These are phyloP conservation scores for Piper betle DNA, from an alignment of 164 flowering plant species.

Conservation along the genomic window DNA sequence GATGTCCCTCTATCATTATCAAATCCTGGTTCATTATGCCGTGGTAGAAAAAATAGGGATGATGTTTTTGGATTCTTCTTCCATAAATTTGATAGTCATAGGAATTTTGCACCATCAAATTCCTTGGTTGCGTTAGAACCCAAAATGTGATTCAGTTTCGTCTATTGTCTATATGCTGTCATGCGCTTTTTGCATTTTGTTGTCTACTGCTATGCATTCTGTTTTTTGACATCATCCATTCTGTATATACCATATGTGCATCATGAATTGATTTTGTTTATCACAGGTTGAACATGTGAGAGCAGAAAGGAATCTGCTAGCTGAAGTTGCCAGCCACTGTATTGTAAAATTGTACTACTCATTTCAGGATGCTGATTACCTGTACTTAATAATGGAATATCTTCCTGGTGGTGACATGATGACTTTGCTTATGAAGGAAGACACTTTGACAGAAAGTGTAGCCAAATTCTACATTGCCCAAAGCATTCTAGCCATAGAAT, in stretches of 20 bases:
- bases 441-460: conserved; percentile 82
- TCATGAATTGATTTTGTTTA: neutral
- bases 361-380: conserved; percentile 86
- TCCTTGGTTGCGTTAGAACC: too few relatives aligned
- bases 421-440: conserved; percentile 95
- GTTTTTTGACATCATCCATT: too few relatives aligned
- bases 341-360: conserved; percentile 92
- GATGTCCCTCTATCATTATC: too few relatives aligned
- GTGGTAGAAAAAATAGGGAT: too few relatives aligned
- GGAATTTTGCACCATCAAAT: too few relatives aligned
- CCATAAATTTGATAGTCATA: too few relatives aligned
- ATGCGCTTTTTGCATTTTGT: neutral
- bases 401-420: conserved; percentile 99
- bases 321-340: conserved; percentile 90
- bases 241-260: too few relatives aligned
- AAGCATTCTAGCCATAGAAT: conserved; percentile 87
- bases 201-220: too few relatives aligned
- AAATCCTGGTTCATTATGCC: too few relatives aligned
- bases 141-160: neutral
- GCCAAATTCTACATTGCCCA: conserved; percentile 94
- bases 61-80: too few relatives aligned
- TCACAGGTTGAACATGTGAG: conserved; percentile 88
- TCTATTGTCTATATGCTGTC: neutral
- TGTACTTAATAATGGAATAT: conserved; percentile 93
- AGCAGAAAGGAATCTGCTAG: conserved; percentile 94